phyloP scores from a whole-genome alignment of 2,329 filamentous ascomycete genomes.

The Trichoderma asperellum region DNA sequence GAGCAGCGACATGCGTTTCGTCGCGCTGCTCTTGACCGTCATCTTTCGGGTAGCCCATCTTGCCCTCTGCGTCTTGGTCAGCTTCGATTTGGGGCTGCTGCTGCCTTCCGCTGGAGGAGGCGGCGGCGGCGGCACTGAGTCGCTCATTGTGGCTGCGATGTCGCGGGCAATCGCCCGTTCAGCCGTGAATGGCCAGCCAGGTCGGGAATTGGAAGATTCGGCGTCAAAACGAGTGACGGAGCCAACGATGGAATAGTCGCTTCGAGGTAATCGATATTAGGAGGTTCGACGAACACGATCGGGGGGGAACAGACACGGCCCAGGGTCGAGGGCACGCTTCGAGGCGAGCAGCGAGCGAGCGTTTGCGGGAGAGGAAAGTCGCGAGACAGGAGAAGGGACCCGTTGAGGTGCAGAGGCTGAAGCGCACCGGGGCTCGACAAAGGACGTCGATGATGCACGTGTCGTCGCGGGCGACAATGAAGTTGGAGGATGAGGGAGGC shows the following conservation, averaged over 20 bases:
- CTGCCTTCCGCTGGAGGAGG: constrained; percentile 29
- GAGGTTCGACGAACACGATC: constrained; percentile 16
- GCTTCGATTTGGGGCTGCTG: constrained; percentile 31
- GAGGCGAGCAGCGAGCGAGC: constrained; percentile 18
- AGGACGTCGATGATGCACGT: constrained; percentile 23
- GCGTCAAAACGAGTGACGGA: constrained; percentile 9
- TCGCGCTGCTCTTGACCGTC: constrained; percentile 71
- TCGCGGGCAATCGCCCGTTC: constrained; percentile 47
- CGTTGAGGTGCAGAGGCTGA: constrained; percentile 11
- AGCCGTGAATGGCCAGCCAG: constrained; percentile 45
- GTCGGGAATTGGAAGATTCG: constrained; percentile 15
- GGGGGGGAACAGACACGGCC: constrained; percentile 14
- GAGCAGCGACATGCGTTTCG: constrained; percentile 83
- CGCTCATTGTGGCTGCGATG: constrained; percentile 42
- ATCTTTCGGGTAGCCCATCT: constrained; percentile 96
- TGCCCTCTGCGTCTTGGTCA: constrained; percentile 68
- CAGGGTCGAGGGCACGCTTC: constrained; percentile 24
- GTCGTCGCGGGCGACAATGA: constrained; percentile 18
- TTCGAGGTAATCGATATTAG: constrained; percentile 12
- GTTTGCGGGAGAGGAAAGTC: neutral
- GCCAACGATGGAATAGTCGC: constrained; percentile 6
- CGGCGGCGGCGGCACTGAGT: constrained; percentile 26
- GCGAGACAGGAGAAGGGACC: constrained; percentile 12
- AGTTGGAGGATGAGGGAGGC: constrained; percentile 2
- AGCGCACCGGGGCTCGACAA: constrained; percentile 18